These are phyloP conservation scores for Sparassis latifolia DNA, from an alignment of 1,284 basidiomycete species.

Conservation along the genomic window DNA sequence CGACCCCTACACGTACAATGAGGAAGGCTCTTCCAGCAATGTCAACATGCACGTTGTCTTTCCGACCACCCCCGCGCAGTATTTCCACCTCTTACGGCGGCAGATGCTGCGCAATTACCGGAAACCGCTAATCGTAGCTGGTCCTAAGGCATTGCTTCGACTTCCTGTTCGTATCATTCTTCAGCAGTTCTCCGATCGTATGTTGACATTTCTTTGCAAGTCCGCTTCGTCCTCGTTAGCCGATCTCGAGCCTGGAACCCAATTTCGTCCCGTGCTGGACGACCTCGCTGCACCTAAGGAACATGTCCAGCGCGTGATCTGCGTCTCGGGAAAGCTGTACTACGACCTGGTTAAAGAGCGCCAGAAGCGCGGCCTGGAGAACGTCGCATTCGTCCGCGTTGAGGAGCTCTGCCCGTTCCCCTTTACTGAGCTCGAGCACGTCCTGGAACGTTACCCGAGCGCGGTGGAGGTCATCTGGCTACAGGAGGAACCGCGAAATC, in stretches of 20 bases:
- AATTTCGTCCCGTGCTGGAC: constrained; percentile 68
- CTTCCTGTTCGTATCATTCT: constrained; percentile 51
- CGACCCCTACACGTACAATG: constrained; percentile 44
- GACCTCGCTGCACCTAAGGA: constrained; percentile 38
- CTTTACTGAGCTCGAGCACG: constrained; percentile 43
- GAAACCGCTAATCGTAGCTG: constrained; percentile 78
- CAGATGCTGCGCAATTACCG: constrained; percentile 82
- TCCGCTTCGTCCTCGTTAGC: constrained; percentile 65
- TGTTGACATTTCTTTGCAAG: constrained; percentile 29
- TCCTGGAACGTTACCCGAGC: constrained; percentile 40
- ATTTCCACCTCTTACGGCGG: constrained; percentile 82
- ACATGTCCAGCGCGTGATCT: constrained; percentile 49
- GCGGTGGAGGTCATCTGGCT: constrained; percentile 57
- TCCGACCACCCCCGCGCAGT: constrained; percentile 84
- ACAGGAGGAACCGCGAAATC: constrained; percentile 86
- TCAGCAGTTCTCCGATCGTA: too few relatives aligned
- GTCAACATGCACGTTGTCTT: constrained; percentile 80
- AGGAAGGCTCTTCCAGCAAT: constrained; percentile 36
- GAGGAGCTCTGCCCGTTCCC: constrained; percentile 89
- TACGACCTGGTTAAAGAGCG: constrained; percentile 79
- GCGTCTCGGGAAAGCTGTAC: constrained; percentile 79
- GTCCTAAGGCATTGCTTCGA: constrained; percentile 77
- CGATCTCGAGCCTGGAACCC: constrained; percentile 58
- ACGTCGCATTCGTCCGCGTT: constrained; percentile 66
- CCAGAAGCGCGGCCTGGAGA: constrained; percentile 36